Conservation (phyloP, 805 yeast species). For the Metschnikowia reukaufii region DNA sequence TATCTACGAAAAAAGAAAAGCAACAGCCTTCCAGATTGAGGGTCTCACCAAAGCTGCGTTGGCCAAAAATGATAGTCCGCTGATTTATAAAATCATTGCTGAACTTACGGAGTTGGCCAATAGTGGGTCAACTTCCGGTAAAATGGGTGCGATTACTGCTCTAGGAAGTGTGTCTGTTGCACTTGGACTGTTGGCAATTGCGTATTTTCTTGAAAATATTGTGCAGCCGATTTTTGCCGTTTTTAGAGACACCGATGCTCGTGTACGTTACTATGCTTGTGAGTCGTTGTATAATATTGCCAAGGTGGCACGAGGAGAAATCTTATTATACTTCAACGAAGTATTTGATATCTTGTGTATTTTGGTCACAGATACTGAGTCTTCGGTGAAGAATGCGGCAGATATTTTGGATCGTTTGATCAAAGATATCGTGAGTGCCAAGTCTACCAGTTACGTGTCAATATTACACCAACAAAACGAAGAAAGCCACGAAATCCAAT, state of each 20-base stretch:
- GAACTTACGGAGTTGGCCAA: slow-evolving; percentile 78
- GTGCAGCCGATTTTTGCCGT: slow-evolving; percentile 93
- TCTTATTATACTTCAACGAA: slow-evolving; percentile 87
- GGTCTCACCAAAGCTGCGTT: slow-evolving; percentile 69
- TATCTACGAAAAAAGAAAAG: slow-evolving; percentile 47
- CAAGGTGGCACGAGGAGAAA: slow-evolving; percentile 94
- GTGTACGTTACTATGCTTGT: slow-evolving; percentile 95
- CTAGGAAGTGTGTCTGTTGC: slow-evolving; percentile 96
- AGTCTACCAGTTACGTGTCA: slow-evolving; percentile 84
- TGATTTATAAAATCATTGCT: slow-evolving; percentile 61
- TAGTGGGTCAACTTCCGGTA: slow-evolving; percentile 65
- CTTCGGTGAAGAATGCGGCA: slow-evolving; percentile 92
- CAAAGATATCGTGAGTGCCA: slow-evolving; percentile 93
- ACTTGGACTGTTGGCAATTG: slow-evolving; percentile 79
- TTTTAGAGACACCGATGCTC: slow-evolving; percentile 95
- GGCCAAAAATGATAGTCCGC: slow-evolving; percentile 57
- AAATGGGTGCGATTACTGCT: slow-evolving; percentile 95
- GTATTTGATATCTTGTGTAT: slow-evolving; percentile 90
- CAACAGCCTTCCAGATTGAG: slow-evolving; percentile 65
- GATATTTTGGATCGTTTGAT: slow-evolving; percentile 86
- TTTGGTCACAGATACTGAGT: slow-evolving; percentile 86
- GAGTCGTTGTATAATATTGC: slow-evolving; percentile 94
- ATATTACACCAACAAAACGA: slow-evolving; percentile 52
- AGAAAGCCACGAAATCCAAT: slow-evolving; percentile 30
- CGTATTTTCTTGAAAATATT: slow-evolving; percentile 77